These are phyloP conservation scores for Brasilioporus rufonigricans DNA, from an alignment of 768 basidiomycete species.

Conservation along the genomic window DNA sequence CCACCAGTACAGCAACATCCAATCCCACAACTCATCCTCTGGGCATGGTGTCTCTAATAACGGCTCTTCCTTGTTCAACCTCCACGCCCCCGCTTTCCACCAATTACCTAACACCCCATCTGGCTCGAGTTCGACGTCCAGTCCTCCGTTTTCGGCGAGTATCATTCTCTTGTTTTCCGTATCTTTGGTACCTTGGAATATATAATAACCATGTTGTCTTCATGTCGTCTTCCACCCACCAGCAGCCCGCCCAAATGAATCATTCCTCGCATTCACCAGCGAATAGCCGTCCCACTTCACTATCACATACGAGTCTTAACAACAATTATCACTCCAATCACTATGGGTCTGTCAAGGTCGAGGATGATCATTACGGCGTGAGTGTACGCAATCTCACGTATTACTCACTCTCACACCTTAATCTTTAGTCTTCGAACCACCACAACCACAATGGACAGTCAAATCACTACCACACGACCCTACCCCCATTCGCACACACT, in stretches of 20 bases:
- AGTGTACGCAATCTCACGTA: conserved; percentile 19
- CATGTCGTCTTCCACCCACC: conserved; percentile 41
- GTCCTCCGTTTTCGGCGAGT: conserved; percentile 88
- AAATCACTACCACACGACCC: conserved; percentile 40
- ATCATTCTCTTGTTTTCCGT: conserved; percentile 41
- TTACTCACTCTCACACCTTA: not conserved
- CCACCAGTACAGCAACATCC: conserved; percentile 47
- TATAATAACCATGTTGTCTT: conserved; percentile 49
- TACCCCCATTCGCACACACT: conserved; percentile 49
- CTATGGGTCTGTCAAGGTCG: conserved; percentile 60
- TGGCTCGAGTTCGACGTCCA: conserved; percentile 69
- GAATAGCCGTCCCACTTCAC: conserved; percentile 44
- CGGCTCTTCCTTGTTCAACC: conserved; percentile 46
- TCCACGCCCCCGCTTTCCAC: conserved; percentile 57
- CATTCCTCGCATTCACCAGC: conserved; percentile 48
- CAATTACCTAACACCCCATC: conserved; percentile 69
- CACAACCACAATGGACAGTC: conserved; percentile 34
- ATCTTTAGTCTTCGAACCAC: conserved; percentile 30
- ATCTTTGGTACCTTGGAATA: too few relatives aligned
- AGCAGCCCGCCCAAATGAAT: conserved; percentile 71
- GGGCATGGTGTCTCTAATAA: conserved; percentile 36
- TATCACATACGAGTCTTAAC: conserved; percentile 40
- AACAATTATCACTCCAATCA: conserved; percentile 45
- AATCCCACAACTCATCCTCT: conserved; percentile 40
- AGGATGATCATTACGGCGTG: conserved; percentile 62